Evolutionary conservation across 495 filamentous ascomycete genomes (phyloP), one percentile per base, ranked within the genome.

Genomic region (Penicillium pancosmium): DNA sequence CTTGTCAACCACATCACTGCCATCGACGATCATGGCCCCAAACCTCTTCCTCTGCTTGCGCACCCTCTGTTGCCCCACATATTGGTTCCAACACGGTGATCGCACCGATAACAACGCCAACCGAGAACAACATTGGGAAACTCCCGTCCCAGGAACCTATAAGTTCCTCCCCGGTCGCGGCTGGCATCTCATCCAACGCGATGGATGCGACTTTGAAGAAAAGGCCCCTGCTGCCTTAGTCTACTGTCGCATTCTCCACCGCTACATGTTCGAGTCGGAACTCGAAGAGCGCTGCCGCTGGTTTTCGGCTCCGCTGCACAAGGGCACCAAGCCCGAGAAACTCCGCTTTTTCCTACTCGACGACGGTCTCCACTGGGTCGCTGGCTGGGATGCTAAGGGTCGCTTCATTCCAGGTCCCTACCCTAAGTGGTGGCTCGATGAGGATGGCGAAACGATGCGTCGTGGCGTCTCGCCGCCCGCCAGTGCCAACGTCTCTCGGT

Each of bases 161-260:
- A 74, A 73, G 54, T 78, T 76, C 68, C 59, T 76, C 55, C 75
- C 75, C 0, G 70, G 71, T 21, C 74, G 66, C 9, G 77, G 77
- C 58, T 80, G 77, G 77, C 75, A 77, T 57, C 72, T 80, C 55
- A 53, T 78, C 55, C 70, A 52, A 41, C 72, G 70, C 23, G 77
- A 80, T 41, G 72, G 63, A 41, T 62, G 41, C 49, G 73, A 77
- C 4, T 34, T 70, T 21, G 72, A 77, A 8, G 75, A 80, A 65
- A 74, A 77, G 50, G 56, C 57, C 13, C 75, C 73, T 3, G 65
- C 72, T 13, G 72, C 75, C 9, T 67, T 80, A 4, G 72, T 78
- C 47, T 80, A 80, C 60, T 78, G 77, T 53, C 75, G 77, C 51
- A 77, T 78, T 51, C 74, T 80, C 38, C 77, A 80, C 60, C 73